Conservation (phyloP, 768 basidiomycete species). For the Tylopilus intermedius region DNA sequence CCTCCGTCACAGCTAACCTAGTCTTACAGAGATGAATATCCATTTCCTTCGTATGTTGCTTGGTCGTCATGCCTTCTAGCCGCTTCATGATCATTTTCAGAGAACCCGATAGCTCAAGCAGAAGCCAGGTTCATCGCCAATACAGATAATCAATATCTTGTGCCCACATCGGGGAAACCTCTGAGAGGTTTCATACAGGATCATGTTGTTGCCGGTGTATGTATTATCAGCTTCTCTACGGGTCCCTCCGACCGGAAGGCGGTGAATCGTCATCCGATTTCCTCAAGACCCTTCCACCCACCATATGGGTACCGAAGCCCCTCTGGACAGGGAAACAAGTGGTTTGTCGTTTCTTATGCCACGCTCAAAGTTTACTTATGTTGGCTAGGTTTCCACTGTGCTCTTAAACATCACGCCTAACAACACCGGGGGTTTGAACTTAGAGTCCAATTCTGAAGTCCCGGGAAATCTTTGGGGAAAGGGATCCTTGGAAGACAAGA, state of each 20-base stretch:
- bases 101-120: slow-evolving; percentile 91
- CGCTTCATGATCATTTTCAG: slow-evolving; percentile 35
- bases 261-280: slow-evolving; percentile 51
- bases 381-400: slow-evolving; percentile 81
- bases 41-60: slow-evolving; percentile 87
- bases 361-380: background rate
- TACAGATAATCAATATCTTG: slow-evolving; percentile 98
- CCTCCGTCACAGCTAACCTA: slow-evolving; percentile 3
- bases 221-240: slow-evolving; percentile 96
- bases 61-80: background rate
- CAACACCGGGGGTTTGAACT: slow-evolving; percentile 74
- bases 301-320: slow-evolving; percentile 86
- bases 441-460: slow-evolving; percentile 84
- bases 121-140: slow-evolving; percentile 94
- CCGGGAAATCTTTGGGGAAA: slow-evolving; percentile 81
- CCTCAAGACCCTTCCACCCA: slow-evolving; percentile 79
- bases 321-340: slow-evolving; percentile 99
- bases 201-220: slow-evolving; percentile 97
- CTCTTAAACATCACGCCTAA: slow-evolving; percentile 86
- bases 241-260: slow-evolving; percentile 86
- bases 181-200: slow-evolving; percentile 97
- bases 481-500: slow-evolving; percentile 76
- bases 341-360: slow-evolving; percentile 41
- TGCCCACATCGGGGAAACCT: slow-evolving; percentile 96
- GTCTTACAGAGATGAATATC: slow-evolving; percentile 88